A percentile compares a stretch with the other conserved stretches of the same genome.
Evolutionary conservation across 2,329 filamentous ascomycete species (phyloP).

Genomic region (Microdochium nivale): DNA sequence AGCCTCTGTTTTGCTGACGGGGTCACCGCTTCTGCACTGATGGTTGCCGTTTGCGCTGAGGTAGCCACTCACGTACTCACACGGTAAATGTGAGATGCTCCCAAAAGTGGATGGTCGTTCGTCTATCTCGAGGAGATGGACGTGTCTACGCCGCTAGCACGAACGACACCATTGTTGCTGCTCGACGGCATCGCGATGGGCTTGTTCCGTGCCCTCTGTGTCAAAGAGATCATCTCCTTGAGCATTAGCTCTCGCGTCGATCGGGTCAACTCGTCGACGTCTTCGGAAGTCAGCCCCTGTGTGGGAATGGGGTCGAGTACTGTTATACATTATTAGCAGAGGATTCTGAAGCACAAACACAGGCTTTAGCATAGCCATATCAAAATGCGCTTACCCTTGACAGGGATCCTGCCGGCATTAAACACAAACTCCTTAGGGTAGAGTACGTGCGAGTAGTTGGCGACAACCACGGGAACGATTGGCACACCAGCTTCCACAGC

Average conservation of each 20-base stretch:
- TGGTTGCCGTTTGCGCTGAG: too few relatives aligned
- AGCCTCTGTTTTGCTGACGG: too few relatives aligned
- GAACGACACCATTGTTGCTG: constrained; percentile 16
- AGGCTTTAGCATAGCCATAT: neutral
- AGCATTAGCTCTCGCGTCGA: constrained; percentile 70
- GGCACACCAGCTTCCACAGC: constrained; percentile 90
- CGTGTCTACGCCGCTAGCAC: constrained; percentile 20
- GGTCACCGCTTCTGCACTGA: too few relatives aligned
- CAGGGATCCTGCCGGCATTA: constrained; percentile 59
- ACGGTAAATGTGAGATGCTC: neutral
- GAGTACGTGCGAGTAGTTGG: constrained; percentile 70
- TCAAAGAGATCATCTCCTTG: constrained; percentile 48
- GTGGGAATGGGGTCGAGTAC: constrained; percentile 78
- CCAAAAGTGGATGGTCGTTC: neutral
- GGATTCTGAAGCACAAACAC: neutral
- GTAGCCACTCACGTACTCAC: neutral
- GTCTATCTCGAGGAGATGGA: constrained; percentile 7
- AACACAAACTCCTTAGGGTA: constrained; percentile 58
- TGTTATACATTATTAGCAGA: constrained; percentile 18
- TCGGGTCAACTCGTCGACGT: constrained; percentile 66
- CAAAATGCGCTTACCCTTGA: constrained; percentile 51
- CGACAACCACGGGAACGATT: constrained; percentile 76
- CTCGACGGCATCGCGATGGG: constrained; percentile 18
- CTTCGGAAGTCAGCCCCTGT: constrained; percentile 59
- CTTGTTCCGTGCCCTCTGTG: constrained; percentile 38